Conservation (phyloP, 2,329 filamentous ascomycete species). For the Setomelanomma holmii region DNA sequence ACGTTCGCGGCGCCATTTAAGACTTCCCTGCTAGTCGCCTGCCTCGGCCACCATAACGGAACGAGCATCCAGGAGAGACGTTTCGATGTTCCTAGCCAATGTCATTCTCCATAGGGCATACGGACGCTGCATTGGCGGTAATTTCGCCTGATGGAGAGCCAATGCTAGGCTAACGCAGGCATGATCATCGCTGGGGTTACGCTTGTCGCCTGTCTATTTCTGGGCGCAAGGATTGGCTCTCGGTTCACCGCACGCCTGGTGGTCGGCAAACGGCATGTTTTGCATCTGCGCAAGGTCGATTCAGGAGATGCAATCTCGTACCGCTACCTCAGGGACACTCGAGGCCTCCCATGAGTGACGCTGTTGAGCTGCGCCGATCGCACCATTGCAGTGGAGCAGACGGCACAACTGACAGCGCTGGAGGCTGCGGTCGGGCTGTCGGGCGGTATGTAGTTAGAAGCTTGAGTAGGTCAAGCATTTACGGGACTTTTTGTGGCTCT, state of each 20-base stretch:
- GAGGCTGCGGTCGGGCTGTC: slow-evolving; percentile 14
- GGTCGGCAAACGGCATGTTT: slow-evolving; percentile 18
- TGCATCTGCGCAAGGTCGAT: slow-evolving; percentile 4
- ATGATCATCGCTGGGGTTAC: slow-evolving; percentile 30
- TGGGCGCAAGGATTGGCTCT: slow-evolving; percentile 28
- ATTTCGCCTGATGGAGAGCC: slow-evolving; percentile 31
- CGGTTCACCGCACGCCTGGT: slow-evolving; percentile 2
- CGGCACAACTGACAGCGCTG: slow-evolving; percentile 7
- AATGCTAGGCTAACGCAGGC: slow-evolving; percentile 25
- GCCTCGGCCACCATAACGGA: slow-evolving; percentile 8
- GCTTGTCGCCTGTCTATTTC: slow-evolving; percentile 32
- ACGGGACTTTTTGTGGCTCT: neutral
- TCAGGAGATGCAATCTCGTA: neutral
- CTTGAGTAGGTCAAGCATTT: slow-evolving; percentile 32
- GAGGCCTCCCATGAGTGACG: neutral
- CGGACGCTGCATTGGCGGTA: slow-evolving; percentile 32
- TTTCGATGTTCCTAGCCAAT: slow-evolving; percentile 25
- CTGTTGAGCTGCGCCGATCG: neutral
- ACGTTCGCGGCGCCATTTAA: slow-evolving; percentile 15
- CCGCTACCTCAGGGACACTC: neutral
- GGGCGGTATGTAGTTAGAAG: slow-evolving; percentile 18
- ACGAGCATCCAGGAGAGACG: slow-evolving; percentile 5
- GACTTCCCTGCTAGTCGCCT: slow-evolving; percentile 19
- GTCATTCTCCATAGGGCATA: slow-evolving; percentile 5
- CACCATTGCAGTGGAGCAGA: slow-evolving; percentile 1